Conservation (phyloP, 257 asterid genomes). For the Penstemon eatonii region DNA sequence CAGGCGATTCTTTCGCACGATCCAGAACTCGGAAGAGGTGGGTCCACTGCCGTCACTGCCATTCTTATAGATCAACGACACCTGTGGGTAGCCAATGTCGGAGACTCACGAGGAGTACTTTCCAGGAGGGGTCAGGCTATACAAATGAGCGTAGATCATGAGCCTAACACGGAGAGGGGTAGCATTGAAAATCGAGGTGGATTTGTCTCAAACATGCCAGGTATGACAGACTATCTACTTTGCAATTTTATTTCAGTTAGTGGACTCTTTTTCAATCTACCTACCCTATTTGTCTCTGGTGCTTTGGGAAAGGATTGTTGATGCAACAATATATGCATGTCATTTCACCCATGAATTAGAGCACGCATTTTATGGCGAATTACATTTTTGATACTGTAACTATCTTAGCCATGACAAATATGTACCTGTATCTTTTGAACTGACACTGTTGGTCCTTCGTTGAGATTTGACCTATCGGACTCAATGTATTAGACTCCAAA, state of each 20-base stretch:
- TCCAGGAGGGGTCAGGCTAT: constrained; percentile 80
- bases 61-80: constrained; percentile 56
- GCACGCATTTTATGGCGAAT: too few relatives aligned
- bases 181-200: constrained; percentile 87
- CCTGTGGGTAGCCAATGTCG: constrained; percentile 92
- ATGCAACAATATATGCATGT: neutral
- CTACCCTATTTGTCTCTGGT: neutral
- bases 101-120: constrained; percentile 93
- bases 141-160: constrained; percentile 87
- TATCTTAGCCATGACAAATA: too few relatives aligned
- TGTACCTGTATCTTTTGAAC: too few relatives aligned
- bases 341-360: neutral
- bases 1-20: constrained; percentile 77
- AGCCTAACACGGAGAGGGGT: constrained; percentile 81
- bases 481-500: too few relatives aligned
- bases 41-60: constrained; percentile 95
- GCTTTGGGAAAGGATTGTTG: neutral
- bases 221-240: constrained; percentile 33
- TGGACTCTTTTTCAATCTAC: neutral
- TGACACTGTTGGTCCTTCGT: too few relatives aligned
- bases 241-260: neutral
- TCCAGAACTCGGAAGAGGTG: constrained; percentile 90
- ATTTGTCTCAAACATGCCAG: constrained; percentile 96
- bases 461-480: too few relatives aligned
- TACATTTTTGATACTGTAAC: too few relatives aligned